Evolutionary conservation across 352 stramenopile species (phyloP), one percentile per base, ranked within the genome.

Genomic region (Peronosclerospora sorghi): DNA sequence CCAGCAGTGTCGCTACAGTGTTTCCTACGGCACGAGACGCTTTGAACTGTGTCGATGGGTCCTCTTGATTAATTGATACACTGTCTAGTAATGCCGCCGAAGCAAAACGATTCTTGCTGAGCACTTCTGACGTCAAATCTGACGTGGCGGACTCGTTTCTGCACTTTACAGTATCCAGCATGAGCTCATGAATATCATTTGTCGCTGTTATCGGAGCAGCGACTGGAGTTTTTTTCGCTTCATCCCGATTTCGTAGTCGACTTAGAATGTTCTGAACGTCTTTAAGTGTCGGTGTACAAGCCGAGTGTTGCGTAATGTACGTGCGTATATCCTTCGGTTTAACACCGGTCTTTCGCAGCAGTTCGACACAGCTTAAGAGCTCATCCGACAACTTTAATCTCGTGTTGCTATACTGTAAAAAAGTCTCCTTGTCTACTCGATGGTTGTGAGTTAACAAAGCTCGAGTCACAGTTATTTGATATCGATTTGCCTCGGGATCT

Each of bases 191-290:
- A 14, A 39, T 21, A 9, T 42, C 29, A 10, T 28, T 48, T 17
- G 21, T 42, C 8, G 27, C 35, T 27, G 28, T 17, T n/a, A 13
- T 12, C 2, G 18, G 4, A 40, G 18, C 18, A 41, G 10, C 35
- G 10, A 3, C 13, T 8, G 26, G 26, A n/a, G 18, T 37, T 15
- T 29, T 9, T 20, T 45, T 27, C 10, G 41, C 32, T 4, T 54
- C 50, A 12, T 56, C 49, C 37, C 49, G 50, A 42, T 18, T 44
- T 18, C 35, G 52, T 9, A 69, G 48, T 21, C 51, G 44, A 17
- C 55, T 38, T 34, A 69, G 34, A 4, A 62, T 56, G 35, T 69
- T 65, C 37, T 62, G 51, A 34, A 65, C 55, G 47, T 69, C 55
- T 29, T 65, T 69, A 37, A 58, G 29, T n/a, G 58, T 68, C 12